phyloP scores from a whole-genome alignment of 768 basidiomycete species.

The Suillus cothurnatus region DNA sequence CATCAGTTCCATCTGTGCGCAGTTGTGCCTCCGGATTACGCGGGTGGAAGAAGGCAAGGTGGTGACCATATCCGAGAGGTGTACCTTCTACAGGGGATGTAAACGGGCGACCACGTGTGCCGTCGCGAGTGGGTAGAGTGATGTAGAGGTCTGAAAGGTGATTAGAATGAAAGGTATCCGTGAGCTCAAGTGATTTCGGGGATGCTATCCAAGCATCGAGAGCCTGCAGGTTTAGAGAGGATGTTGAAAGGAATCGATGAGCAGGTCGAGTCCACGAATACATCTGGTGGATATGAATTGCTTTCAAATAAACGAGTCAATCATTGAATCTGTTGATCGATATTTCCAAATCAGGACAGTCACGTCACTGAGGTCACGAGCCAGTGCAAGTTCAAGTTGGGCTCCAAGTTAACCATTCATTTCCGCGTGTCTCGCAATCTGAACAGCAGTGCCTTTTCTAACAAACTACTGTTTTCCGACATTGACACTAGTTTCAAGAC shows the following conservation, averaged over 20 bases:
- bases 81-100: constrained; percentile 41
- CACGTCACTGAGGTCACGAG: too few species aligned
- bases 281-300: too few species aligned
- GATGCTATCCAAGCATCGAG: constrained; percentile 58
- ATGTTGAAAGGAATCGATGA: constrained; percentile 19
- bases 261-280: not conserved
- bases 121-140: constrained; percentile 75
- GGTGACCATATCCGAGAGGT: constrained; percentile 62
- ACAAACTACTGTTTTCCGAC: too few species aligned
- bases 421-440: too few species aligned
- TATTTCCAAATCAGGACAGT: constrained; percentile 16
- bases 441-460: too few species aligned
- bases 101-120: constrained; percentile 45
- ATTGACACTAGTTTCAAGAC: too few species aligned
- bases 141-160: constrained; percentile 65
- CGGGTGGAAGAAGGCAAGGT: constrained; percentile 75
- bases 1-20: constrained; percentile 71
- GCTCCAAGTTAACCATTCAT: too few species aligned
- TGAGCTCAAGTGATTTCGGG: constrained; percentile 46
- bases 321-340: not conserved
- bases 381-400: too few species aligned
- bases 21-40: constrained; percentile 57
- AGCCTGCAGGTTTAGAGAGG: constrained; percentile 17
- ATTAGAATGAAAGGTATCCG: constrained; percentile 55
- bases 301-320: too few species aligned